Evolutionary conservation across 306 rosid species (phyloP), one percentile per base, ranked within the genome.

Genomic region (Fragaria ananassa): DNA sequence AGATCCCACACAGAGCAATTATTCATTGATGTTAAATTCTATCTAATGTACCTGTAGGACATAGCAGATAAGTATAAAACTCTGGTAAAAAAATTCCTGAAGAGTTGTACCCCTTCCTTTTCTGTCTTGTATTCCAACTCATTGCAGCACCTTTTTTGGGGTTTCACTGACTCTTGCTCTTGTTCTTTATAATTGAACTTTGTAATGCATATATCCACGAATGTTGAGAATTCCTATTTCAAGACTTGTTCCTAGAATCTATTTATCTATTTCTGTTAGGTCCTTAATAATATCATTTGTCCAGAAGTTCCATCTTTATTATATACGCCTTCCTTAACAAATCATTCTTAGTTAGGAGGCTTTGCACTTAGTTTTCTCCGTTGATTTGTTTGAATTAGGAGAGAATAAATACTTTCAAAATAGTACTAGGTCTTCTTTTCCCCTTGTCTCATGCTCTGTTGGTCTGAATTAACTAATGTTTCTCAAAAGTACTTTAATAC

Each of bases 391-490:
- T 7, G 23, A 49, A 39, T 29, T 31, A 14, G n/a, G 51, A 21
- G 17, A 35, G 39, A 61, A 45, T 66, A 60, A 42, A 46, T 47
- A n/a, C 27, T 62, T 37, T 39, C 17, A 6, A 21, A 51, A 66
- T 23, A 76, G 25, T 50, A 58, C 17, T 47, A 13, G 23, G 23
- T 69, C 73, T n/a, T 58, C 25, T 72, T 39, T 41, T 45, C 12
- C 35, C 6, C 41, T 21, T 71, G 72, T 62, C 23, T 62, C 42
- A 50, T 63, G 50, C 62, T 47, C 27, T 54, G 27, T 34, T 64
- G 27, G 58, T 80, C 62, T 71, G 72, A 74, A 66, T 41, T 79
- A 54, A 62, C 69, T 51, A 51, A 18, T 66, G 27, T 39, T 54
- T 75, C 63, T 34, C 66, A 61, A n/a, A 25, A 65, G 15, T 81